Base-by-base conservation (phyloP, 192 early-diverging fungal species). In the Coemansia sp. region DNA sequence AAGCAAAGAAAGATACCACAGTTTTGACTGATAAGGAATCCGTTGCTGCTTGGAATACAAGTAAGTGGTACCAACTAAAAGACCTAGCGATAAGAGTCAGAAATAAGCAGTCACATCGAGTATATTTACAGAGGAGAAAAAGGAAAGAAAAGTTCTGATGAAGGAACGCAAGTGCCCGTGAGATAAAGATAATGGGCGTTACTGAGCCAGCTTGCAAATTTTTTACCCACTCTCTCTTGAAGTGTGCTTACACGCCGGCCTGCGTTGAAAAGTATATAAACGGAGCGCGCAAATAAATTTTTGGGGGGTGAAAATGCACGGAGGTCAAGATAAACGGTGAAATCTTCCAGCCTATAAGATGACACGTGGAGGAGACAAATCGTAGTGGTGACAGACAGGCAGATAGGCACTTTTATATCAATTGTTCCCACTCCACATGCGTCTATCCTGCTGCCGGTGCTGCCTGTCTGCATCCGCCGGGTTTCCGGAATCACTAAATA, bases 341-440 rank as follows among this genome's bases (percentile, higher is more conserved):
- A 25, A 25, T 14, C 27, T 33, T n/a, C 9, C 34, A 37, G 17
- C 56, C 56, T 46, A 57, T 45, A 15, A 47, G 13, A n/a, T 22
- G 33, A 27, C 56, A 57, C 44, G 56, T 57, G 56, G 55, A 45
- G 24, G 24, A 12, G 14, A 15, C 34, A 37, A 37, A 9, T 37
- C 9, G 34, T 6, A 37, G 34, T 37, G 34, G 34, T 37, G 34
- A 10, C 5, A 37, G 34, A 37, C 34, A 3, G 34, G 11, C 34
- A 37, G 34, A 37, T 10, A 30, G 27, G 27, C 27, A 30, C 27
- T 2, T 7, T 7, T 7, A 30, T 30, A 30, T 30, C 2, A 2
- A 30, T 30, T 30, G 27, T 30, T 7, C 7, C 27, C 27, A 30
- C 27, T 30, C 27, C 7, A 7, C 27, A 37, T 37, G 34, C 11